Conservation (phyloP, 768 basidiomycete genomes). For the Lactarius psammicola region DNA sequence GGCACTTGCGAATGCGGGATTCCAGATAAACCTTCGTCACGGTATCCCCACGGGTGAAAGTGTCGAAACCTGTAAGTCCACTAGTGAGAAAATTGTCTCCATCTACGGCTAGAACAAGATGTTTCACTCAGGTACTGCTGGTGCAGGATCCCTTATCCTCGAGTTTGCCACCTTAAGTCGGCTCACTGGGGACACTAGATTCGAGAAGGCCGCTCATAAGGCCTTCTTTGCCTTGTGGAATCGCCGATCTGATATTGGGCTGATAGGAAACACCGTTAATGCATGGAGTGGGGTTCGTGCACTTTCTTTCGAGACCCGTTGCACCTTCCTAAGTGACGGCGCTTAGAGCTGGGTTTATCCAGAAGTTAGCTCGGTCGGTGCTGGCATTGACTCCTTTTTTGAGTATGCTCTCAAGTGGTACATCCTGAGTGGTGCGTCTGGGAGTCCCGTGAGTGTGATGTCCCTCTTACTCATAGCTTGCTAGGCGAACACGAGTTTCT, state of each 20-base stretch:
- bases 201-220: slow-evolving; percentile 84
- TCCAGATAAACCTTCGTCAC: slow-evolving; percentile 77
- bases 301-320: background rate
- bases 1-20: slow-evolving; percentile 15
- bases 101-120: background rate
- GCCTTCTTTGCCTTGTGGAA: slow-evolving; percentile 97
- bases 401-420: slow-evolving; percentile 96
- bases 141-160: slow-evolving; percentile 87
- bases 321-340: background rate
- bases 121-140: slow-evolving; percentile 68
- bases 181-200: slow-evolving; percentile 84
- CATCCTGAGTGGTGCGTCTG: slow-evolving; percentile 67
- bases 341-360: slow-evolving; percentile 71
- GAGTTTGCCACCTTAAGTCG: slow-evolving; percentile 94
- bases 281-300: slow-evolving; percentile 71
- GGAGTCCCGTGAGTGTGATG: background rate
- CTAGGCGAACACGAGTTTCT: slow-evolving; percentile 41
- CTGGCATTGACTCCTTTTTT: slow-evolving; percentile 94
- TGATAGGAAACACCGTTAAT: slow-evolving; percentile 89
- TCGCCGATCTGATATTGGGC: slow-evolving; percentile 74
- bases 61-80: slow-evolving; percentile 73
- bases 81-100: background rate
- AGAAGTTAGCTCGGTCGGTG: slow-evolving; percentile 80
- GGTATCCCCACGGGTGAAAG: slow-evolving; percentile 78
- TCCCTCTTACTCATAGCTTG: background rate